Percentiles rank a stretch among this genome's conserved stretches.
Evolutionary conservation across 2,329 filamentous ascomycete species (phyloP).

Genomic region (Scedosporium minutisporum): DNA sequence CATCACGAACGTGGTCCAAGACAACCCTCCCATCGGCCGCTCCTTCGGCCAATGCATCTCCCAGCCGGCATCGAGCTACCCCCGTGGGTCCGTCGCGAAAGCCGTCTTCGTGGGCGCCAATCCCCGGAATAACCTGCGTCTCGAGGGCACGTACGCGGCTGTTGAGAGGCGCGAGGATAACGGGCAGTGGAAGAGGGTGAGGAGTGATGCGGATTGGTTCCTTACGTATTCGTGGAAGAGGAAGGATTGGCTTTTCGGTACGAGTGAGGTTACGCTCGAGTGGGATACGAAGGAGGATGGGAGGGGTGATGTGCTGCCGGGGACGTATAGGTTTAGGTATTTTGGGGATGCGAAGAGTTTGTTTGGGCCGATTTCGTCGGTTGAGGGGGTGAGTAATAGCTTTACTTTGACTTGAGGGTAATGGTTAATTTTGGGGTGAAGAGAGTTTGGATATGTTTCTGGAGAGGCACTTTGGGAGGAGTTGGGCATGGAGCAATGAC

Average conservation of each 20-base stretch:
- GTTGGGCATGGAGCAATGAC: not conserved
- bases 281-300: conserved; percentile 55
- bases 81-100: conserved; percentile 47
- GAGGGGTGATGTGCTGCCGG: conserved; percentile 50
- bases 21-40: conserved; percentile 54
- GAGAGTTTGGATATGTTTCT: not conserved
- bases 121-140: conserved; percentile 72
- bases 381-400: conserved; percentile 56
- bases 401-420: conserved; percentile 27
- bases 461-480: not conserved
- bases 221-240: conserved; percentile 72
- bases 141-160: conserved; percentile 67
- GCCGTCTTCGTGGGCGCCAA: conserved; percentile 77
- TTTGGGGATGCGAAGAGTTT: conserved; percentile 71
- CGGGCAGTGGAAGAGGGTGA: conserved; percentile 52
- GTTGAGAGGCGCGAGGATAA: conserved; percentile 44
- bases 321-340: conserved; percentile 72
- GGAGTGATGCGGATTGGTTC: conserved; percentile 75
- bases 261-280: conserved; percentile 62
- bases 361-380: conserved; percentile 50
- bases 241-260: conserved; percentile 58
- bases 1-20: conserved; percentile 68
- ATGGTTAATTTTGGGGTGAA: not conserved
- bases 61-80: conserved; percentile 40
- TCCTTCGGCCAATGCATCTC: conserved; percentile 58